Base-by-base conservation (phyloP, 2,329 filamentous ascomycete species). In the Tolypocladium guangdongense region DNA sequence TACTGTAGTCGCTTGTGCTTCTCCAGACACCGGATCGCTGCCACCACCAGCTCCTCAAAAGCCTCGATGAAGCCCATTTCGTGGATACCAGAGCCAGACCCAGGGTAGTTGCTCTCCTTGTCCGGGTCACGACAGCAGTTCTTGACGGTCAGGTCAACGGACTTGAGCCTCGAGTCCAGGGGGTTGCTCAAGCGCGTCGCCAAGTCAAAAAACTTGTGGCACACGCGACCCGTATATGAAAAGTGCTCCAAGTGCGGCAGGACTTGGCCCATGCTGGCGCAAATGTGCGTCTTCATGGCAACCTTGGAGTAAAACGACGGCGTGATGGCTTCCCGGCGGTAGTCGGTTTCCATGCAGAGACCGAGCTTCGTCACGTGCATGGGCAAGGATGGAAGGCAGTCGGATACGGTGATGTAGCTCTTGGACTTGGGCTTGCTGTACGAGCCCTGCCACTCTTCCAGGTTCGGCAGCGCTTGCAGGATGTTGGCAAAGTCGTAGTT, bases 341-440 rank as follows among this genome's bases (percentile, higher is more conserved):
- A 87, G 63, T 89, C 86, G 39, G 82, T 83, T 67, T 90, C 87
- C 14, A 90, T 73, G 59, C 80, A 86, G 51, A 90, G 74, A 59
- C 82, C 84, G 18, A 90, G 71, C 53, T 81, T 80, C 6, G 77
- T 81, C 51, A 90, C 73, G 41, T 77, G 75, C 16, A 66, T 61
- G 1, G 85, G 82, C 11, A 87, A 68, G 11, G 71, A 70, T 20
- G 77, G 76, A 10, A 90, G 71, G 49, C 85, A 82, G 33, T 78
- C 72, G 8, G 84, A 80, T 72, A 89, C 83, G 53, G 80, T 86
- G 48, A 85, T 74, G 64, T 89, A 88, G 59, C 80, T 86, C 71
- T 88, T 87, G 16, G 82, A 81, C 67, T 88, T 88, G 52, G 84
- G 83, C 66, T 86, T 88, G 63, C 82, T 85, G 71, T 82, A 83